Evolutionary conservation across 1,139 yeast species (phyloP), one percentile per base, ranked within the genome.

Genomic region (Pichia sp.): DNA sequence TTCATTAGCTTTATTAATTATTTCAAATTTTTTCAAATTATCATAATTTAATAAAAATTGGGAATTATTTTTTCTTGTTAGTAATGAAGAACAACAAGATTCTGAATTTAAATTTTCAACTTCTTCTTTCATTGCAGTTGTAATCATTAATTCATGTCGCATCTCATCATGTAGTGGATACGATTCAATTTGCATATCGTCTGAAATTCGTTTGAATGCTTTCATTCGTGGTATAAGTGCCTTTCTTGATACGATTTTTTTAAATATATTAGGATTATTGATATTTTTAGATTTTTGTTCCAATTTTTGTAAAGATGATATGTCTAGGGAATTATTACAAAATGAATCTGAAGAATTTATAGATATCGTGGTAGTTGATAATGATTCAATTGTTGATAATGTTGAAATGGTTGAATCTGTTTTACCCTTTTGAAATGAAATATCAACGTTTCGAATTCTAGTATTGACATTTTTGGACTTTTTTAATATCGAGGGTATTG

Each of bases 151-250:
- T 51, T 64, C 68, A 47, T 62, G 64, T 30, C 53, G 54, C 27
- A 63, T 54, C 48, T 64, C 68, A 16, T 51, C 50, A 41, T 63
- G 61, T 37, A 63, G 45, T 4, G 67, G 67, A n/a, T 54, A 53
- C 12, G 51, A 39, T 43, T 64, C 68, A 34, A 48, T 44, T 42
- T 61, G 63, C 33, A 64, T 49, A 16, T 64, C 66, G 34, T 54
- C 49, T 2, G 60, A 53, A 6, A 64, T 54, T 41, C 67, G 52
- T 40, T 55, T 58, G 46, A 64, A 60, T 4, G 65, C 59, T 36
- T 61, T 60, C 45, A 59, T 45, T 43, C 61, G 61, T 1, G 66
- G 67, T 8, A 55, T 49, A 31, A 56, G 30, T 3, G 55, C 55
- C 39, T 54, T 54, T 24, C 54, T 52, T 6, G 58, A 51, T 6